Conservation (phyloP, 177 flowering plant genomes). For the Vitis hybrid region DNA sequence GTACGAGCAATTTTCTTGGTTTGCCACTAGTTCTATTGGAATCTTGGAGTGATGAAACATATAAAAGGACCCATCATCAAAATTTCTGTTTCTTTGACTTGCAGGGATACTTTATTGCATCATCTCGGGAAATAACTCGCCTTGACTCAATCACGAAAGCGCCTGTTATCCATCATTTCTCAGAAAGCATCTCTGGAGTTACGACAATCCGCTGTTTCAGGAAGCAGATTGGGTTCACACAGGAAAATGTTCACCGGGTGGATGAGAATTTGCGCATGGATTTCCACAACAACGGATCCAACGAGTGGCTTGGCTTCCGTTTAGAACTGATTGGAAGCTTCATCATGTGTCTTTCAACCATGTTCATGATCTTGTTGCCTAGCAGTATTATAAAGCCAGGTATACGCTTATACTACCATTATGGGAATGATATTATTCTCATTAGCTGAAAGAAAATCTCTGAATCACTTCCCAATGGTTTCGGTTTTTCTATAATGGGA, state of each 20-base stretch:
- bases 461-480: not conserved
- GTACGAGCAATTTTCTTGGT: constrained; percentile 36
- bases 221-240: constrained; percentile 57
- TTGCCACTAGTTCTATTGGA: not conserved
- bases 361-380: constrained; percentile 85
- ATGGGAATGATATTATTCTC: no score
- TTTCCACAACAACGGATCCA: constrained; percentile 88
- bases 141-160: constrained; percentile 94
- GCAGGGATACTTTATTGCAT: constrained; percentile 78
- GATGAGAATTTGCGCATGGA: constrained; percentile 83
- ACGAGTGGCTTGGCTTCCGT: constrained; percentile 96
- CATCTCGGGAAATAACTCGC: constrained; percentile 92
- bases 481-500: no score
- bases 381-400: constrained; percentile 83
- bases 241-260: constrained; percentile 75
- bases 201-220: constrained; percentile 85
- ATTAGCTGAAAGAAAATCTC: not conserved
- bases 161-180: constrained; percentile 93
- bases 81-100: constrained; percentile 7
- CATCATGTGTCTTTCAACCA: constrained; percentile 67
- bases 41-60: not conserved
- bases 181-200: constrained; percentile 91
- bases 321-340: constrained; percentile 79
- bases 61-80: no score
- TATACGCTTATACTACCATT: constrained; percentile 16